Base-by-base conservation (phyloP, 805 yeast species). In the Lipomyces oligophaga region DNA sequence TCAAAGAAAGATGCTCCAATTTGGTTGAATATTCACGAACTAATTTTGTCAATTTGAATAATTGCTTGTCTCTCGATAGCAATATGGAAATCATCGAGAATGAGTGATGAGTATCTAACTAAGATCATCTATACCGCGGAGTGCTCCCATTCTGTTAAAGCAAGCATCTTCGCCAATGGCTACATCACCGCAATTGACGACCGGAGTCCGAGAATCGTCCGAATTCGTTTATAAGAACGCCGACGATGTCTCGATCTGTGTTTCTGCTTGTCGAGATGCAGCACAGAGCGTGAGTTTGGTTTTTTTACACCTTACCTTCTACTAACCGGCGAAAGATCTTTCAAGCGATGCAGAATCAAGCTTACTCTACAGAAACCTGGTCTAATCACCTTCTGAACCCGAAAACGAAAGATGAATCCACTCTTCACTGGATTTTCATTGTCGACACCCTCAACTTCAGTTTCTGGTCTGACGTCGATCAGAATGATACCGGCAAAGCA, bases 391-490 rank as follows among this genome's bases (percentile, higher is more conserved):
- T 50, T 21, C 55, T 69, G 38, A 67, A 68, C 43, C 71, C 71
- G 1, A 39, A 49, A 5, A 18, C 21, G n/a, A 7, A 40, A 41
- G 24, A 32, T 30, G 34, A 11, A 20, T 18, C 37, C 5, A 43
- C 53, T 2, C 60, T 65, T 10, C 63, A 68, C 49, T 70, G 74
- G 74, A 67, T 71, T 2, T 71, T 71, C 47, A 53, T 67, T 1
- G 68, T 71, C 3, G 75, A 71, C 41, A 58, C 70, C 30, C 61
- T 71, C 32, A 71, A 71, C 43, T 71, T 71, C 58, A 64, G 71
- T 30, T 71, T 71, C 55, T 71, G 75, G 75, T 64, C 71, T 16
- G 69, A 67, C 31, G 53, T 49, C 3, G 68, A 67, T 38, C 41
- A 36, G 7, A 38, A 41, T 6, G 68, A 67, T 43, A 50, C 63